phyloP scores from a whole-genome alignment of 2,329 filamentous ascomycete genomes.

The Ambrosiella cleistominuta region DNA sequence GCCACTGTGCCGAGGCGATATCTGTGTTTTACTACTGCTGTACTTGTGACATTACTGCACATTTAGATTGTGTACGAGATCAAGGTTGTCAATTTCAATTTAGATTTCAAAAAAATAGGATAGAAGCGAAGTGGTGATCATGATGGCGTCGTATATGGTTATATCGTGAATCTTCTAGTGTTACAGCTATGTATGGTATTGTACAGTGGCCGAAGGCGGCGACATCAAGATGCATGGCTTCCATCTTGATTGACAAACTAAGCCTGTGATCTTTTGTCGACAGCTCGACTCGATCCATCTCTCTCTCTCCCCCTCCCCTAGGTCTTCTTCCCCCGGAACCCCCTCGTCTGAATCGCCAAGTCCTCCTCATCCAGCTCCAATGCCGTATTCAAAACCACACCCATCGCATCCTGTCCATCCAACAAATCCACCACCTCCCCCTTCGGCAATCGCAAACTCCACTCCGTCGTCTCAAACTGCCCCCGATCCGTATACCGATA shows the following conservation, averaged over 20 bases:
- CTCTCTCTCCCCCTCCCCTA: background rate
- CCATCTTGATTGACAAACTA: background rate
- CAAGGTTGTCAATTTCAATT: background rate
- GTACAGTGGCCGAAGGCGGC: background rate
- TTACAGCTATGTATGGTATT: conserved; percentile 3
- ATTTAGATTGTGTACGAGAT: background rate
- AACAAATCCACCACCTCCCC: conserved; percentile 52
- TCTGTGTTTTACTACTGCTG: conserved; percentile 5
- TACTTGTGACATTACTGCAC: conserved; percentile 11
- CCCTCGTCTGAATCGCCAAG: conserved; percentile 25
- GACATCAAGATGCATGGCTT: background rate
- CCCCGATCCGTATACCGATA: conserved; percentile 41
- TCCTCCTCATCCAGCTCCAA: conserved; percentile 22
- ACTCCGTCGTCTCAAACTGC: conserved; percentile 74
- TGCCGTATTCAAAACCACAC: conserved; percentile 27
- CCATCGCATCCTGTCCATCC: conserved; percentile 53
- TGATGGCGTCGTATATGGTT: background rate
- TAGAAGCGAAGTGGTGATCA: background rate
- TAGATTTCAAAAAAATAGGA: background rate
- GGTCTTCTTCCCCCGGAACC: conserved; percentile 31
- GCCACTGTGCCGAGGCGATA: background rate
- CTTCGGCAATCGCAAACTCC: conserved; percentile 59
- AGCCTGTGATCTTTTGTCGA: background rate
- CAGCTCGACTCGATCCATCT: background rate
- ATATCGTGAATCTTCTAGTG: conserved; percentile 3